phyloP scores from a whole-genome alignment of 139 green algal genomes.

The Chlorella sp. region DNA sequence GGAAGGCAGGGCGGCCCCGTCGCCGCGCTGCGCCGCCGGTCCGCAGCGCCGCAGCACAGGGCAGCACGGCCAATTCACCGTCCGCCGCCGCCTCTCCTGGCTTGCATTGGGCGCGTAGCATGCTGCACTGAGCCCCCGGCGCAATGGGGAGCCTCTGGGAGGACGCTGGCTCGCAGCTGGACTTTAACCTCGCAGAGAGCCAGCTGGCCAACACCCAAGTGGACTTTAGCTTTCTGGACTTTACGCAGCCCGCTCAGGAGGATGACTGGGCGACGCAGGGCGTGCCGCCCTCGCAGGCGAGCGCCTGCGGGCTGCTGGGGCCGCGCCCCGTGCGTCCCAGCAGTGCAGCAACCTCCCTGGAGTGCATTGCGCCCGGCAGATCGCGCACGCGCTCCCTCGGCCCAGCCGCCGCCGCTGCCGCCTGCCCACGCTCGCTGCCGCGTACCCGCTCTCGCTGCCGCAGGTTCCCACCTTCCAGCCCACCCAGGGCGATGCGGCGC shows the following conservation, averaged over 20 bases:
- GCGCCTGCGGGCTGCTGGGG: background rate
- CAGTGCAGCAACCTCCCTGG: too few relatives aligned
- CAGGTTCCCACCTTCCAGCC: constrained; percentile 32
- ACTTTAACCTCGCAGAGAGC: constrained; percentile 11
- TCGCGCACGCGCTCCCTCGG: background rate
- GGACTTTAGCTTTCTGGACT: constrained; percentile 43
- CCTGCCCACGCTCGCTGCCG: background rate
- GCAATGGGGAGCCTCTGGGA: background rate
- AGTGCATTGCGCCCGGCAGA: too few relatives aligned
- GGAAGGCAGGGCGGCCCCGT: too few relatives aligned
- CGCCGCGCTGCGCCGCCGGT: too few relatives aligned
- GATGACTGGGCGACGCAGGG: background rate
- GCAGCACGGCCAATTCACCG: too few relatives aligned
- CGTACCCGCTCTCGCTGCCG: background rate
- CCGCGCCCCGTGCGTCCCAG: background rate
- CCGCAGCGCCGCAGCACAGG: too few relatives aligned
- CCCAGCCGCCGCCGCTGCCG: background rate
- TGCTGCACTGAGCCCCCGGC: background rate
- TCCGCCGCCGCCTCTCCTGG: background rate
- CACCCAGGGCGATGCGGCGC: constrained; percentile 26
- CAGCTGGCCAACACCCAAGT: constrained; percentile 30
- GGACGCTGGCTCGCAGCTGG: background rate
- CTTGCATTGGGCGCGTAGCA: background rate
- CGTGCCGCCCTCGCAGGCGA: background rate
- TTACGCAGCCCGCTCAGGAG: background rate